These are phyloP conservation scores for Suillus lakei DNA, from an alignment of 768 basidiomycete species.

Conservation along the genomic window DNA sequence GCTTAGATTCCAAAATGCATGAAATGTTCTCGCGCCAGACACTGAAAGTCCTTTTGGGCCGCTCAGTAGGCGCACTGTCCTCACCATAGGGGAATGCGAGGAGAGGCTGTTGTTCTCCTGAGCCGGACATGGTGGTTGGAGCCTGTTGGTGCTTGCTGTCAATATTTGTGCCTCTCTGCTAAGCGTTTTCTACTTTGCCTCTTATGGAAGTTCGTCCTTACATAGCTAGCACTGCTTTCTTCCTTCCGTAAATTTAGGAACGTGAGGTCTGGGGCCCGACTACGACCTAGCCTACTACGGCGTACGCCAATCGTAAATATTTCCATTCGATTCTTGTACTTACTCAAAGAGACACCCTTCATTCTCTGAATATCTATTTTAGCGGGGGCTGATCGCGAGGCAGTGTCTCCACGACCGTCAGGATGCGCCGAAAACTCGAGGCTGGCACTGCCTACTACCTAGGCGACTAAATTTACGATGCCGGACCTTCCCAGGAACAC, in stretches of 20 bases:
- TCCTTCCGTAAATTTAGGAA: background rate
- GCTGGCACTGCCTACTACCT: slow-evolving; percentile 10
- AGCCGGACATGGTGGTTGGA: slow-evolving; percentile 36
- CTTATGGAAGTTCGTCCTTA: background rate
- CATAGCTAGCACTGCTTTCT: background rate
- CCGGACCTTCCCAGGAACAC: slow-evolving; percentile 1
- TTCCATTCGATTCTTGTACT: background rate
- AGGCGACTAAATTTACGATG: slow-evolving; percentile 10
- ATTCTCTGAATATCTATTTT: background rate
- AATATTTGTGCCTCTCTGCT: background rate
- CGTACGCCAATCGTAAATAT: background rate
- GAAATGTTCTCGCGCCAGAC: slow-evolving; percentile 44
- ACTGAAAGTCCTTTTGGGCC: slow-evolving; percentile 6
- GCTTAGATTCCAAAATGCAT: slow-evolving; percentile 53
- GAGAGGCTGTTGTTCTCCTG: slow-evolving; percentile 54
- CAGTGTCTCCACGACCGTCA: background rate
- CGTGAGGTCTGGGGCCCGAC: background rate
- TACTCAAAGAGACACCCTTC: no score
- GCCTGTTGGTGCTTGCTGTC: slow-evolving; percentile 17
- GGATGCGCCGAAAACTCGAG: slow-evolving; percentile 10
- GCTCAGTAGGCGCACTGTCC: slow-evolving; percentile 16
- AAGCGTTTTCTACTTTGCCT: slow-evolving; percentile 2
- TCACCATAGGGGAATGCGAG: slow-evolving; percentile 38
- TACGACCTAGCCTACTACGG: background rate
- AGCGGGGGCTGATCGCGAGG: background rate